Percentiles rank a stretch among this genome's conserved stretches.
phyloP scores from a whole-genome alignment of 148 eudicot genomes.

The Cornus suecica region DNA sequence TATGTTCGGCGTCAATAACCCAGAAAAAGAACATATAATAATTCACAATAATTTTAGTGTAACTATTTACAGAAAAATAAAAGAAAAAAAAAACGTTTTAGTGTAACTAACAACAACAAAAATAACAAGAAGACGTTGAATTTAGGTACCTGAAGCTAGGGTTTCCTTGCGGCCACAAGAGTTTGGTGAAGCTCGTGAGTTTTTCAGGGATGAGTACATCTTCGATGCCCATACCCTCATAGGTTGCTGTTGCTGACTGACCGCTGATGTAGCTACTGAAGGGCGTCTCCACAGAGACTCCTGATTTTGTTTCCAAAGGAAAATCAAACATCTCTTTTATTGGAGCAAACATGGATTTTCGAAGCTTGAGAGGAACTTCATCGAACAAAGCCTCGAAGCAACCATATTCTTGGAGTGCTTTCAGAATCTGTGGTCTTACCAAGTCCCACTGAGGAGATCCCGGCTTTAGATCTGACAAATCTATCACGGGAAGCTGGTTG shows the following conservation, averaged over 20 bases:
- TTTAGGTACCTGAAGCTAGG: conserved; percentile 24
- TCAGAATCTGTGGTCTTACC: conserved; percentile 23
- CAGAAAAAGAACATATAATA: too few relatives aligned
- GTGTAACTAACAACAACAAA: too few relatives aligned
- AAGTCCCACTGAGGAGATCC: conserved; percentile 23
- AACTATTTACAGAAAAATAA: too few relatives aligned
- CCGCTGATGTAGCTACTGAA: conserved; percentile 47
- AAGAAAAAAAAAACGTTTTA: too few relatives aligned
- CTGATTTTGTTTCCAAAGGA: conserved; percentile 33
- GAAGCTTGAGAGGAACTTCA: conserved; percentile 17
- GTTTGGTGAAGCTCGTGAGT: conserved; percentile 20
- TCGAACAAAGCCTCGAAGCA: conserved; percentile 43
- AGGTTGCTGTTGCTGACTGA: conserved; percentile 20
- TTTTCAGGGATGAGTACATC: conserved; percentile 21
- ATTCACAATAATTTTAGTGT: too few relatives aligned
- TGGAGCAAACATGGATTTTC: conserved; percentile 21
- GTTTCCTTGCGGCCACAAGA: conserved; percentile 42
- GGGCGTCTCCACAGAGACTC: conserved; percentile 25
- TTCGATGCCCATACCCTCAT: conserved; percentile 40
- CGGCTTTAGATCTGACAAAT: conserved; percentile 32
- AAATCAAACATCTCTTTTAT: conserved; percentile 34
- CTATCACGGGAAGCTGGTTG: conserved; percentile 35
- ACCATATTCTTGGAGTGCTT: conserved; percentile 44
- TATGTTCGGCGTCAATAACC: too few relatives aligned
- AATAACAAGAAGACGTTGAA: too few relatives aligned